Base-by-base conservation (phyloP, 305 asterid species). In the Ajuga reptans region DNA sequence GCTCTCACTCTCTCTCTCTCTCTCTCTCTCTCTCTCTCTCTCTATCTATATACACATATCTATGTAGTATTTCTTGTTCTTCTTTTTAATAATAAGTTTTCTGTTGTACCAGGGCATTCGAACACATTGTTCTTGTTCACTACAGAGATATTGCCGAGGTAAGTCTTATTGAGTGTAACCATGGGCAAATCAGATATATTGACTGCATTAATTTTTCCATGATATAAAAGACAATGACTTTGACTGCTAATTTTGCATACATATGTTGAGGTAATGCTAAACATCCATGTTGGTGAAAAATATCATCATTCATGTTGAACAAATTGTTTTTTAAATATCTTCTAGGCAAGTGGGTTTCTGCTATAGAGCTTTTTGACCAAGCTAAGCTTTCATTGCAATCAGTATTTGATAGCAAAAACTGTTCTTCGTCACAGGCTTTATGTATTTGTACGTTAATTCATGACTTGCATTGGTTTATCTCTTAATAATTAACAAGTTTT, bases 51-150 rank as follows among this genome's bases (percentile, higher is more conserved):
- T 21, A 21, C 27, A 15, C 41, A 7, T 21, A n/a, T 67, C 4
- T 21, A 1, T 1, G 4, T 6, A 53, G 17, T 36, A 33, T 9
- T 49, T 17, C n/a, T 43, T 42, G 17, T 24, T n/a, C 15, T 17
- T 43, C 27, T 31, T 3, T 9, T 0, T 14, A 62, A 42, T 61
- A 9, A 64, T 54, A 47, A 29, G 5, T 75, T 76, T 70, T 78
- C 77, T 43, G 68, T 45, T 79, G 66, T 78, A 72, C 46, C 95
- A 94, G 99, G 86, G 91, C 81, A 42, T 78, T 60, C 43, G 99
- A 87, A 55, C 99, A 94, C 81, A 91, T 94, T 85, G 97, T 94
- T 79, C 95, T 94, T 64, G 99, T 94, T 72, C 99, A 91, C 86
- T 94, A 94, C 89, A 84, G 97, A 87, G 96, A 94, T 73, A 79